Conservation (phyloP, 2,329 filamentous ascomycete genomes). For the Helicocarpus griseus region DNA sequence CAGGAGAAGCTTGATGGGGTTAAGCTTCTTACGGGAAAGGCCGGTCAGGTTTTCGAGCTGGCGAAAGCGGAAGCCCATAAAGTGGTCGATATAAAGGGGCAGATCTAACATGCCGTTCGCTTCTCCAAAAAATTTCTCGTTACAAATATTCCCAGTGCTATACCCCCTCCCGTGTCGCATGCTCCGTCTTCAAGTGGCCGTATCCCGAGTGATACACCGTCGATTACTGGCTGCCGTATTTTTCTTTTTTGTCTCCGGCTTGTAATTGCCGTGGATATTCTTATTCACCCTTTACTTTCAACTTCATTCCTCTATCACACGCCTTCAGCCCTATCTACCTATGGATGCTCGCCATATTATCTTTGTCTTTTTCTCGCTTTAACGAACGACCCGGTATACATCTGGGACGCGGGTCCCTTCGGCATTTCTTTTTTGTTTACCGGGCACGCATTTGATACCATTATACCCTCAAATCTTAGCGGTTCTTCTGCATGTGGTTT, state of each 20-base stretch:
- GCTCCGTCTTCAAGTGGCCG: background rate
- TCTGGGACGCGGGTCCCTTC: background rate
- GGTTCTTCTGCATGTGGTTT: background rate
- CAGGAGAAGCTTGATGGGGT: slow-evolving; percentile 67
- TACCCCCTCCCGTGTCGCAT: background rate
- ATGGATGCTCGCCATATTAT: background rate
- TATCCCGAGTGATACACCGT: background rate
- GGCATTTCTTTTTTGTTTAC: background rate
- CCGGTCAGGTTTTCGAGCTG: slow-evolving; percentile 60
- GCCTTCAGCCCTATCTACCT: background rate
- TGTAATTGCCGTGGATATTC: background rate
- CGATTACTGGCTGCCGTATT: background rate
- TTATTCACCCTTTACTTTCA: background rate
- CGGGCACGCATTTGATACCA: background rate
- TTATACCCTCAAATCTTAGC: background rate
- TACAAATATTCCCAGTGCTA: background rate
- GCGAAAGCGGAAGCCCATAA: slow-evolving; percentile 66
- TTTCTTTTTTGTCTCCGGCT: background rate
- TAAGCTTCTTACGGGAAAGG: slow-evolving; percentile 64
- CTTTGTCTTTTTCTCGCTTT: background rate
- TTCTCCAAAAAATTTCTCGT: background rate
- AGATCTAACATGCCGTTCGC: slow-evolving; percentile 47
- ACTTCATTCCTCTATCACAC: background rate
- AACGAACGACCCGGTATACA: background rate
- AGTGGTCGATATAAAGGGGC: slow-evolving; percentile 92